Evolutionary conservation across 2,329 filamentous ascomycete species (phyloP).

Genomic region (Juglanconis juglandina): DNA sequence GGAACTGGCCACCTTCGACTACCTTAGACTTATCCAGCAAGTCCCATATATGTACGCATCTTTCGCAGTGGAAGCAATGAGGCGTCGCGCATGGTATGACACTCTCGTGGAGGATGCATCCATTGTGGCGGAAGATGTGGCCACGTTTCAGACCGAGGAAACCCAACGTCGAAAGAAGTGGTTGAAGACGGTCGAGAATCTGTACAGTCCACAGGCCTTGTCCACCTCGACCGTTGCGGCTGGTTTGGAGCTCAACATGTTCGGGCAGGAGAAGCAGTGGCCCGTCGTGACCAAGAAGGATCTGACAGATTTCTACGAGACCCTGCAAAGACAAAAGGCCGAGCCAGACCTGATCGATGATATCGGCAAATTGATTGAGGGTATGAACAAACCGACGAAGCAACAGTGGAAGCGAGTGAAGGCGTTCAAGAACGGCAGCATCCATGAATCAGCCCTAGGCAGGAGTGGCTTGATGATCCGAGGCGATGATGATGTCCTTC

Average conservation of each 20-base stretch:
- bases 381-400: constrained; percentile 77
- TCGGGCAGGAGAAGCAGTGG: constrained; percentile 77
- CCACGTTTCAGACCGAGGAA: constrained; percentile 88
- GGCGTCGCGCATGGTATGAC: constrained; percentile 84
- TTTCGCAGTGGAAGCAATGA: constrained; percentile 79
- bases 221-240: constrained; percentile 65
- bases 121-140: constrained; percentile 87
- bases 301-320: constrained; percentile 68
- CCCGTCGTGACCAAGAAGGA: constrained; percentile 73
- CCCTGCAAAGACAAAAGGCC: constrained; percentile 61
- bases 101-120: constrained; percentile 86
- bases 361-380: constrained; percentile 70
- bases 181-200: constrained; percentile 79
- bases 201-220: constrained; percentile 61
- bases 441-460: constrained; percentile 87
- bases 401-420: constrained; percentile 84
- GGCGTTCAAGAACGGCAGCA: constrained; percentile 93
- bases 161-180: constrained; percentile 83
- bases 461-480: constrained; percentile 79
- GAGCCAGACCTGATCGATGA: constrained; percentile 67
- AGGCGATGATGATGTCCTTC: constrained; percentile 79
- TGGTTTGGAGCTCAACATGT: constrained; percentile 80
- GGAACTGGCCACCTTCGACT: constrained; percentile 75
- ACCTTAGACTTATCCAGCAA: constrained; percentile 74
- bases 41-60: constrained; percentile 88